Evolutionary conservation across 2,329 filamentous ascomycete genomes (phyloP).

Genomic region (Alternaria burnsii): DNA sequence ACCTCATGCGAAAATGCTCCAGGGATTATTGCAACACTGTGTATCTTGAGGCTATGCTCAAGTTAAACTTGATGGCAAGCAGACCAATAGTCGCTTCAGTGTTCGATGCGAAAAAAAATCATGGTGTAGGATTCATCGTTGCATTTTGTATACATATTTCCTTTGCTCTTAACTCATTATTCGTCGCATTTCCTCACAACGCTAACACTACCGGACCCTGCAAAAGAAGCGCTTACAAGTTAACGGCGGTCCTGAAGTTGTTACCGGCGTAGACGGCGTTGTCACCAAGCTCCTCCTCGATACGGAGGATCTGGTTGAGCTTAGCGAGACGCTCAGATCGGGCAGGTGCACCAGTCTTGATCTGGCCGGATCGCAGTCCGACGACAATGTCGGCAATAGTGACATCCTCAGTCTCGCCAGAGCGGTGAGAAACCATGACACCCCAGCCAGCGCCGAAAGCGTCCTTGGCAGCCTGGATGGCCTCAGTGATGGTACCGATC

Average conservation of each 20-base stretch:
- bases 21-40: neutral
- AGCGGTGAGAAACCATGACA: slow-evolving; percentile 99
- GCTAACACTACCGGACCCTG: neutral
- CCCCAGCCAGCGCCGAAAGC: slow-evolving; percentile 93
- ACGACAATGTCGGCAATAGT: slow-evolving; percentile 99
- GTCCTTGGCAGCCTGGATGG: slow-evolving; percentile 99
- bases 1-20: neutral
- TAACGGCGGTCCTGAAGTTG: slow-evolving; percentile 91
- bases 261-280: slow-evolving; percentile 90
- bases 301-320: slow-evolving; percentile 99
- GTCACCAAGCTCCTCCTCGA: slow-evolving; percentile 91
- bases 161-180: slow-evolving; percentile 15
- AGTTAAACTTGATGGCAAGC: neutral
- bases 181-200: slow-evolving; percentile 7
- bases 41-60: neutral
- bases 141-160: slow-evolving; percentile 13
- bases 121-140: slow-evolving; percentile 8
- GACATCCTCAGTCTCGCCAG: slow-evolving; percentile 99
- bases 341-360: slow-evolving; percentile 71
- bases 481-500: slow-evolving; percentile 98
- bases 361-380: slow-evolving; percentile 94
- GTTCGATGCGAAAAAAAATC: neutral
- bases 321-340: slow-evolving; percentile 98
- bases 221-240: slow-evolving; percentile 59
- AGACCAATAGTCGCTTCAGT: neutral